Percentiles rank a stretch among this genome's conserved stretches.
Conservation (phyloP, 2,329 filamentous ascomycete species). For the Exophiala calicioides region DNA sequence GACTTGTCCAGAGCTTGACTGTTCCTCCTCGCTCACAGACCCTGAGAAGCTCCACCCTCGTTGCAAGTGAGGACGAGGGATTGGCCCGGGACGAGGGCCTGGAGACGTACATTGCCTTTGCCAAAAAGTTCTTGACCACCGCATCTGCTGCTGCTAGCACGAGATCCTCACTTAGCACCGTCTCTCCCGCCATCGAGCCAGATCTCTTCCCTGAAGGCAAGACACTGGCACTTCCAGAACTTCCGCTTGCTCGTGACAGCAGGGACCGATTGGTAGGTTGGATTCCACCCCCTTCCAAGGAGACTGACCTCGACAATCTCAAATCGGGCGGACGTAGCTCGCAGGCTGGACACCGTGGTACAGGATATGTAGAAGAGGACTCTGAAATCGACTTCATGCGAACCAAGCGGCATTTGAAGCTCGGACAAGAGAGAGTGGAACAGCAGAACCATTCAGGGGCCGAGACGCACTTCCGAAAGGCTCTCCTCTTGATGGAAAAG, state of each 20-base stretch:
- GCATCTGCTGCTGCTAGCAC: slow-evolving; percentile 30
- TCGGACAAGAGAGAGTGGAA: slow-evolving; percentile 26
- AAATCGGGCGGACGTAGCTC: not conserved
- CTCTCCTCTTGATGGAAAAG: slow-evolving; percentile 21
- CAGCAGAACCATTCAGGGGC: slow-evolving; percentile 22
- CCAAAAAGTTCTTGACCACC: slow-evolving; percentile 26
- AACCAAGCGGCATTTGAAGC: slow-evolving; percentile 21
- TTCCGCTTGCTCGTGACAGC: slow-evolving; percentile 2
- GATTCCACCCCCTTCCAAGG: slow-evolving; percentile 13
- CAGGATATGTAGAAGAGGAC: slow-evolving; percentile 11
- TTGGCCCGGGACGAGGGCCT: slow-evolving; percentile 17
- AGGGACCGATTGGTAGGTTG: slow-evolving; percentile 15
- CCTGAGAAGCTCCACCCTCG: slow-evolving; percentile 14
- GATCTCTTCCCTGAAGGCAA: slow-evolving; percentile 3
- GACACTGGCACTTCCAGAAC: slow-evolving; percentile 1
- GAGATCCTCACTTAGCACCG: slow-evolving; percentile 24
- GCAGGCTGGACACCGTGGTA: not conserved
- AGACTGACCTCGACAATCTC: not conserved
- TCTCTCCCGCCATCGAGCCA: slow-evolving; percentile 20
- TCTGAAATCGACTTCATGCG: slow-evolving; percentile 25
- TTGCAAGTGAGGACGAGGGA: slow-evolving; percentile 7
- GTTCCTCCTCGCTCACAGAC: slow-evolving; percentile 11
- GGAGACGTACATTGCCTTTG: slow-evolving; percentile 28
- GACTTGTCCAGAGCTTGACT: slow-evolving; percentile 12
- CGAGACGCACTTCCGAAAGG: slow-evolving; percentile 29